Base-by-base conservation (phyloP, 768 basidiomycete species). In the Tulasnella sp. region DNA sequence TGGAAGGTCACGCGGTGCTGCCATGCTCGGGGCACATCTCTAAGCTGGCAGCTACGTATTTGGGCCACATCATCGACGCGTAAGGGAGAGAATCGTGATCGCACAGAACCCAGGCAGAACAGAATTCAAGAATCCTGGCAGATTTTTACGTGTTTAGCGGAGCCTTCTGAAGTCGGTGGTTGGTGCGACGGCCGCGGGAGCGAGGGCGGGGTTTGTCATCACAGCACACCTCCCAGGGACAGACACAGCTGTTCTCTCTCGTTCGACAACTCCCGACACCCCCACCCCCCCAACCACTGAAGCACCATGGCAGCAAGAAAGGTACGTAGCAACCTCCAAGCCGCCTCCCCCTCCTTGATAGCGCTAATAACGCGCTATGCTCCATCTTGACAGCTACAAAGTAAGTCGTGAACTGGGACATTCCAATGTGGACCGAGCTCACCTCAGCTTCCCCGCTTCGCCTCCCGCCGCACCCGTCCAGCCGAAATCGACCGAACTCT, bases 401-500 rank as follows among this genome's bases (percentile, higher is more conserved):
- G 75, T 76, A 71, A 12, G 67, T 31, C 67, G 58, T 64, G 31
- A 25, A 25, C 71, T 22, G 22, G 71, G 36, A 19, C 73, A n/a
- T 76, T 68, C 39, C 67, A 70, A 31, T 71, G n/a, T 76, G 40
- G 75, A 76, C 73, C 54, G 31, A 45, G 19, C 42, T 72, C 34
- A 52, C 67, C 73, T 54, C 45, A 54, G 40, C 39, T 68, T 52
- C 37, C 69, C 36, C 75, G 36, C 25, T 37, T 76, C 64, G 9
- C 69, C 39, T 36, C 42, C 34, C 42, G 22, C 49, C n/a, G 17
- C 49, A 36, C 25, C 54, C 74, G 11, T 52, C 14, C 84, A 99
- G 97, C 94, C 83, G 97, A 99, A 86, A 98, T 99, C 80, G 97
- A 99, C 89, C 90, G 93, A 82, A 99, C 97, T 70, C 87, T 99